phyloP scores from a whole-genome alignment of 306 rosid genomes.

The Parietaria judaica region DNA sequence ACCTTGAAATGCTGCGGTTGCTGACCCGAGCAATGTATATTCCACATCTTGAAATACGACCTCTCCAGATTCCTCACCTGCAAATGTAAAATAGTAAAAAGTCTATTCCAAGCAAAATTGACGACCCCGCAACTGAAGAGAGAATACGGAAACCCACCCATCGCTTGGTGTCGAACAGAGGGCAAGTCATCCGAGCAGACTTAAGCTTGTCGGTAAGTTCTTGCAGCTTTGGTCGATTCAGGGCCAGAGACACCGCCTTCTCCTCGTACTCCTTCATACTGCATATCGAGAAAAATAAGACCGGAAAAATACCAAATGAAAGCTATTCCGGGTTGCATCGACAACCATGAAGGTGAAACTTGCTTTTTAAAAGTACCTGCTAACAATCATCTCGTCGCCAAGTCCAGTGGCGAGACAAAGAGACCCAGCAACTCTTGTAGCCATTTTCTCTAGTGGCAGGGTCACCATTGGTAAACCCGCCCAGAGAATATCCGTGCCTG shows the following conservation, averaged over 20 bases:
- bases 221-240: conserved; percentile 70
- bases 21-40: conserved; percentile 39
- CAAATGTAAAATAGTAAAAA: neutral
- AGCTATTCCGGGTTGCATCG: neutral
- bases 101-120: neutral
- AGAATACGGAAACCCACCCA: conserved; percentile 46
- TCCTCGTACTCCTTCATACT: conserved; percentile 95
- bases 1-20: conserved; percentile 42
- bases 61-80: conserved; percentile 48
- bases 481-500: conserved; percentile 96
- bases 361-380: conserved; percentile 31
- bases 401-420: conserved; percentile 88
- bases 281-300: neutral
- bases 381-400: conserved; percentile 96
- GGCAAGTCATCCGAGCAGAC: conserved; percentile 75
- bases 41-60: conserved; percentile 45
- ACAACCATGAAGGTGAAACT: too few relatives aligned
- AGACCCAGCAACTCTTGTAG: conserved; percentile 98
- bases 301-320: neutral
- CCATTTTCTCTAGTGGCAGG: conserved; percentile 96
- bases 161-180: conserved; percentile 85
- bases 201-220: conserved; percentile 71
- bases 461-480: conserved; percentile 98
- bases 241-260: conserved; percentile 75
- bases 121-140: neutral